Base-by-base conservation (phyloP, 257 asterid genomes). In the Solanum sparsipilum region DNA sequence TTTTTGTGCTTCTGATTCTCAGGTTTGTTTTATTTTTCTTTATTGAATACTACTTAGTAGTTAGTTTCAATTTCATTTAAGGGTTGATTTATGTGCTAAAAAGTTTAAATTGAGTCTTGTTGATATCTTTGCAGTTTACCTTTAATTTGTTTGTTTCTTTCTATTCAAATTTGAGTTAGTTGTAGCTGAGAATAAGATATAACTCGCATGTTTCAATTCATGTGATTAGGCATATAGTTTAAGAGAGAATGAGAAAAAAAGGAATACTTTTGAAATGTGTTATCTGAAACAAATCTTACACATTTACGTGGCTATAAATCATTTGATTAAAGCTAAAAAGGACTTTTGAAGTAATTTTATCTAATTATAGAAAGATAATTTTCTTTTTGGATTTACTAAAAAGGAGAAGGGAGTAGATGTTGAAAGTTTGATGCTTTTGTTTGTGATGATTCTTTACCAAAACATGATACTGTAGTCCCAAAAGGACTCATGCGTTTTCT, bases 1-100 rank as follows among this genome's bases (percentile, higher is more conserved):
- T 90, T 84, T 89, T 87, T 87, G 92, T 15, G 70, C 88, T 36
- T 56, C 84, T 87, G 88, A 83, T n/a, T 2, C 10, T 90, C 92
- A 91, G 95, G 94, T 91, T 52, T 52, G 60, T 52, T 52, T 52
- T 48, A 48, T 48, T 48, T 48, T 48, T 15, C 21, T 15, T 48
- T 48, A 48, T 48, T 48, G 60, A 48, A 48, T 2, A 44, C 21
- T 48, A 46, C 56, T 46, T 46, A 15, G 46, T 39, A 9, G 44
- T 67, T 13, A 20, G 52, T 56, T 76, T 60, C 9, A 48, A 7
- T 15, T 25, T 27, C 44, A 36, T 82, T 38, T 67, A 13, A 21
- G 38, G 41, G 36, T 23, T 29, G 60, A 12, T 78, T 29, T 23
- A 15, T 32, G 38, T 23, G 41, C 16, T 74, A 18, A 18, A 65